Evolutionary conservation across 2,329 filamentous ascomycete genomes (phyloP).

Genomic region (Ophiostoma sp.): DNA sequence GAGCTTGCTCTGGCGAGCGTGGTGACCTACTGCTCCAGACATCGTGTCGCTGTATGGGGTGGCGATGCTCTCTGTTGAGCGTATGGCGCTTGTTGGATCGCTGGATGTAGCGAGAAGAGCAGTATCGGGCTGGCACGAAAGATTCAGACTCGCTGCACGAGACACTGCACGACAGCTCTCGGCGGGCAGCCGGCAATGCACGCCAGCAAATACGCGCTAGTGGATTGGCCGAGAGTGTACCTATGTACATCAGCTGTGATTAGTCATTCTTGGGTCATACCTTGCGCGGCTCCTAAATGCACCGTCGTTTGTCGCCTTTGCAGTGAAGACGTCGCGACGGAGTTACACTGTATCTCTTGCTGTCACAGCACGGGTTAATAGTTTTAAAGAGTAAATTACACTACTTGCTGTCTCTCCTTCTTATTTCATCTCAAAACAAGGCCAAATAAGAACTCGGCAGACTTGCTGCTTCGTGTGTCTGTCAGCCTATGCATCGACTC

Average conservation of each 20-base stretch:
- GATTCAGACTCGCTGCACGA: slow-evolving; percentile 9
- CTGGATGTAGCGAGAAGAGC: background rate
- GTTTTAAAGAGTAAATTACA: too few species aligned
- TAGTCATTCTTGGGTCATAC: background rate
- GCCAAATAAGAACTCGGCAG: too few species aligned
- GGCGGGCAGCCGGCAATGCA: slow-evolving; percentile 6
- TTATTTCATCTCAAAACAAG: too few species aligned
- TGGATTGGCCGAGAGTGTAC: slow-evolving; percentile 5
- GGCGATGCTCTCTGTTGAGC: slow-evolving; percentile 7
- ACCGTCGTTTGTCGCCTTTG: too few species aligned
- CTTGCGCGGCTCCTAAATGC: background rate
- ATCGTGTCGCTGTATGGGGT: background rate
- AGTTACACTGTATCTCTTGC: background rate
- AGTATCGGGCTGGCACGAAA: background rate
- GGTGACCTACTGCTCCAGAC: slow-evolving; percentile 9
- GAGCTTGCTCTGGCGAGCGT: background rate
- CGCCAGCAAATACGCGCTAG: slow-evolving; percentile 8
- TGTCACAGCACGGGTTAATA: too few species aligned
- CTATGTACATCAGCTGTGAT: background rate
- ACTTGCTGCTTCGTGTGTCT: too few species aligned
- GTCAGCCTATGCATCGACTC: too few species aligned
- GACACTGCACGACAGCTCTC: slow-evolving; percentile 10
- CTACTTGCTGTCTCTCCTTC: too few species aligned
- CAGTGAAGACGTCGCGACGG: too few species aligned
- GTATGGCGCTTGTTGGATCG: background rate